Evolutionary conservation across 148 eudicot genomes (phyloP).

Genomic region (Spergularia marina): DNA sequence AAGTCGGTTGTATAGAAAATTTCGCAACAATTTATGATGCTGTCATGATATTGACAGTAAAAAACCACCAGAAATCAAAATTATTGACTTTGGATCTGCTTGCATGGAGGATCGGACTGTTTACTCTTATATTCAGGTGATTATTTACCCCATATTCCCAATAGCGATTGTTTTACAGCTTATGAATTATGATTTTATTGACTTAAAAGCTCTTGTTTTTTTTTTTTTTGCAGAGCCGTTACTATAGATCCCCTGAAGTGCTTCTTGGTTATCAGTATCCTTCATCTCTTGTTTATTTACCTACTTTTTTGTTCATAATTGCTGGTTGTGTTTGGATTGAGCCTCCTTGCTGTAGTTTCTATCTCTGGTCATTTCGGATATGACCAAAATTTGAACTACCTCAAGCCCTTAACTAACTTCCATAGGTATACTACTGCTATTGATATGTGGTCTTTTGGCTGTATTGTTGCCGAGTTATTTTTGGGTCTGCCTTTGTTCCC

Average conservation of each 20-base stretch:
- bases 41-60: constrained; percentile 49
- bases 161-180: constrained; percentile 9
- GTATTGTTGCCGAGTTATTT: constrained; percentile 96
- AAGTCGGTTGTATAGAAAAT: constrained; percentile 3
- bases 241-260: constrained; percentile 98
- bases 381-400: background rate
- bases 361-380: background rate
- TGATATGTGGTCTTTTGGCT: constrained; percentile 99
- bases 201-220: constrained; percentile 1
- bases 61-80: constrained; percentile 89
- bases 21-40: constrained; percentile 19
- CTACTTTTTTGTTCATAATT: constrained; percentile 1
- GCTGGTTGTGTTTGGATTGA: constrained; percentile 7
- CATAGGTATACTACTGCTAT: constrained; percentile 87
- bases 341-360: background rate
- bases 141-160: constrained; percentile 6
- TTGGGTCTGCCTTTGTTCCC: constrained; percentile 92
- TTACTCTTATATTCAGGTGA: constrained; percentile 96
- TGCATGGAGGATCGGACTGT: constrained; percentile 95
- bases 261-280: constrained; percentile 99
- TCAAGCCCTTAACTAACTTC: constrained; percentile 48
- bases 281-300: constrained; percentile 15
- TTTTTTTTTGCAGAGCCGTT: constrained; percentile 80
- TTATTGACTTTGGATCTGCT: constrained; percentile 98
- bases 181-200: constrained; percentile 2